Conservation (phyloP, 257 asterid genomes). For the Paulownia fortunei region DNA sequence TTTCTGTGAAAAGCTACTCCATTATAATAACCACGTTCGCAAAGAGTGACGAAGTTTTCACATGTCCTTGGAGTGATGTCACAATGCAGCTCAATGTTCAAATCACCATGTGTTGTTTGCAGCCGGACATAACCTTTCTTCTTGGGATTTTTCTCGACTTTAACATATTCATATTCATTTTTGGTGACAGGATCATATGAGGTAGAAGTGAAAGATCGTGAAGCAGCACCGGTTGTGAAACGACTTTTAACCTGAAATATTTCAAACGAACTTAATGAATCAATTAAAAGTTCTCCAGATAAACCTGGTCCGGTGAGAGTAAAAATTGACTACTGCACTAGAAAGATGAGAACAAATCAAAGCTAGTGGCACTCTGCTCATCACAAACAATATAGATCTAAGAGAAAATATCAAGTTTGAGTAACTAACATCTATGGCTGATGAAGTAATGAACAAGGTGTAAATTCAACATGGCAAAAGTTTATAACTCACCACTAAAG, state of each 20-base stretch:
- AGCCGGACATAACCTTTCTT: constrained; percentile 86
- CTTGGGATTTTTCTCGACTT: constrained; percentile 96
- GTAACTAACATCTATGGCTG: constrained; percentile 5
- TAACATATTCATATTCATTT: constrained; percentile 86
- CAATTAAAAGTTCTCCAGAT: constrained; percentile 8
- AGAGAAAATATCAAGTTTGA: constrained; percentile 15
- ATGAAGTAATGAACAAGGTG: constrained; percentile 1
- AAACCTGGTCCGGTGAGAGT: neutral
- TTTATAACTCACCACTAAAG: constrained; percentile 7
- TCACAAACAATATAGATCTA: neutral
- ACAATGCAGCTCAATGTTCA: constrained; percentile 96
- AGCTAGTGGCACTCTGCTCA: neutral
- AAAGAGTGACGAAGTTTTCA: constrained; percentile 85
- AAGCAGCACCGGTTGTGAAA: constrained; percentile 94
- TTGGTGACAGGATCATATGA: constrained; percentile 86
- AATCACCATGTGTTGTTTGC: constrained; percentile 95
- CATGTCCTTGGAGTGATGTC: constrained; percentile 92
- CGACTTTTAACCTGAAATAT: constrained; percentile 87
- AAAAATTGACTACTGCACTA: neutral
- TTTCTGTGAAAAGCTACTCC: constrained; percentile 90
- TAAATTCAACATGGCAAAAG: constrained; percentile 22
- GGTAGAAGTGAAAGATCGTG: constrained; percentile 96
- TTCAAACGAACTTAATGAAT: constrained; percentile 31
- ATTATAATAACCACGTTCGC: constrained; percentile 89
- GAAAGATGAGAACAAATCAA: constrained; percentile 17